Percentiles rank a stretch among this genome's conserved stretches.
Evolutionary conservation across 305 asterid species (phyloP).

Genomic region (Solanum chacoense): DNA sequence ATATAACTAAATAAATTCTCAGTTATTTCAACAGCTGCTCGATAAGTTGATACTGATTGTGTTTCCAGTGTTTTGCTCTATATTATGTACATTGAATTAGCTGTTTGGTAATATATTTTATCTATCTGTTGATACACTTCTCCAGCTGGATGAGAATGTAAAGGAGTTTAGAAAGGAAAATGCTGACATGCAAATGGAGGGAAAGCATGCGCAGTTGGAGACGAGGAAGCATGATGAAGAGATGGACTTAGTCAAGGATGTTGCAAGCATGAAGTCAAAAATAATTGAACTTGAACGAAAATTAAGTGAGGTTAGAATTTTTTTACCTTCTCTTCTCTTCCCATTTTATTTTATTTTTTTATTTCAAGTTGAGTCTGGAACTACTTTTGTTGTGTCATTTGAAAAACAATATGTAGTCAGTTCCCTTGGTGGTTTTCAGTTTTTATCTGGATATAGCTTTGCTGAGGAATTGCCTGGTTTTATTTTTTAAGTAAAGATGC

Average conservation of each 20-base stretch:
- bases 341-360: neutral
- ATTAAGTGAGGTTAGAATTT: conserved; percentile 23
- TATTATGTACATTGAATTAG: neutral
- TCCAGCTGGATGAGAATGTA: conserved; percentile 12
- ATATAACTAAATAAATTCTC: neutral
- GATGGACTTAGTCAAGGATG: conserved; percentile 15
- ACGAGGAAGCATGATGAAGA: conserved; percentile 9
- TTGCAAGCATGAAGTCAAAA: conserved; percentile 20
- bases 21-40: neutral
- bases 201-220: neutral
- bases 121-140: neutral
- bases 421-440: neutral
- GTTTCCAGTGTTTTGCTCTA: neutral
- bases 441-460: neutral
- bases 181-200: neutral
- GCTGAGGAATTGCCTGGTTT: neutral
- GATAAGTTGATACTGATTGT: neutral
- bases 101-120: neutral
- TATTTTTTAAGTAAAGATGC: neutral
- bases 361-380: neutral
- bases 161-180: conserved; percentile 11
- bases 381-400: neutral
- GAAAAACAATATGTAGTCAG: neutral
- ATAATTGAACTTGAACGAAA: conserved; percentile 19
- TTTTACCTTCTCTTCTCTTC: neutral